Percentiles rank a stretch among this genome's conserved stretches.
These are phyloP conservation scores for Chrysoporthe austroafricana DNA, from an alignment of 2,329 filamentous ascomycete genomes.

Conservation along the genomic window DNA sequence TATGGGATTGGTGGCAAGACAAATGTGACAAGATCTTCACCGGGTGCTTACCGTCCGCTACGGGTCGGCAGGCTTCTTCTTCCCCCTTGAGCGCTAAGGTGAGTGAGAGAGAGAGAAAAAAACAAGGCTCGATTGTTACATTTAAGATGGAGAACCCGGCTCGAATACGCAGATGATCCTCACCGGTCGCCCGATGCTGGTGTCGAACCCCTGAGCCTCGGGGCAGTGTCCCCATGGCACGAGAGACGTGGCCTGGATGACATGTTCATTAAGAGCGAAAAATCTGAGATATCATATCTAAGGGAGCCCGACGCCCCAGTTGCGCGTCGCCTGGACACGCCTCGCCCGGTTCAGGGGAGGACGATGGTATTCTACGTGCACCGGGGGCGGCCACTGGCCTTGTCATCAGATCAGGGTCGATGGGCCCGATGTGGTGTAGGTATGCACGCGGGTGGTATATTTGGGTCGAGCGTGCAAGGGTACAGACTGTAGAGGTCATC, in stretches of 20 bases:
- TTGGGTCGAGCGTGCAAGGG: neutral
- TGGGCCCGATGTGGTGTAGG: neutral
- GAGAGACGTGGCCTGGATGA: neutral
- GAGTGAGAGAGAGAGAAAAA: neutral
- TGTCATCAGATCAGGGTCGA: neutral
- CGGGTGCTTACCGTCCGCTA: too few species aligned
- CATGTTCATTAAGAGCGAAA: neutral
- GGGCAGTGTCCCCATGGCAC: neutral
- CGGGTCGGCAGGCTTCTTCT: neutral
- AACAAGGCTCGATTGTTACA: neutral
- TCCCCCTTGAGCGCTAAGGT: neutral
- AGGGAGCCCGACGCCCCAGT: neutral
- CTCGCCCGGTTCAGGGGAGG: neutral
- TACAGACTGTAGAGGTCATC: neutral
- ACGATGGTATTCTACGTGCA: neutral
- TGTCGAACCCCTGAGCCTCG: neutral
- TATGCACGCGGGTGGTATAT: neutral
- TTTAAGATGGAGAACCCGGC: neutral
- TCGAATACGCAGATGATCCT: neutral
- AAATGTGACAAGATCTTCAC: slow-evolving; percentile 10
- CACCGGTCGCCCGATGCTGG: slow-evolving; percentile 1
- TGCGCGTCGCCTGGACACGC: neutral
- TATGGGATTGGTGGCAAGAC: neutral
- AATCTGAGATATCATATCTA: slow-evolving; percentile 12
- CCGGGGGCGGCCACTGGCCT: neutral